phyloP scores from a whole-genome alignment of 1,139 yeast genomes.

The Suhomyces terraborum region DNA sequence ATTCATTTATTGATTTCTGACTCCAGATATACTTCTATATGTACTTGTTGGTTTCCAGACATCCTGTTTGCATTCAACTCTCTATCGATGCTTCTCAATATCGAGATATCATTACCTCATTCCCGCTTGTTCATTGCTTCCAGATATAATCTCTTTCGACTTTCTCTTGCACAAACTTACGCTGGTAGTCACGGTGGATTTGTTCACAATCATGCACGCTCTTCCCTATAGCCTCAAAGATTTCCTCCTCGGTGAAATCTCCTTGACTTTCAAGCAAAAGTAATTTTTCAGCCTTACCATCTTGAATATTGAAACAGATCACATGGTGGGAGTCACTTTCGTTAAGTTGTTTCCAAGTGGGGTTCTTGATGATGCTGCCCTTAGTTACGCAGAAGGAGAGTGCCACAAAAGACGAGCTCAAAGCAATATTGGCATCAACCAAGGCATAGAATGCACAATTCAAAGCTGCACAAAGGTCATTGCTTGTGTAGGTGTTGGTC shows the following conservation, averaged over 20 bases:
- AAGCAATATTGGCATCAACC: conserved; percentile 75
- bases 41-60: no score
- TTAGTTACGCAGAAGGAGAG: conserved; percentile 43
- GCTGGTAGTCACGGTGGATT: conserved; percentile 44
- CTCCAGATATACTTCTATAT: no score
- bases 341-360: conserved; percentile 43
- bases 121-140: conserved; percentile 42
- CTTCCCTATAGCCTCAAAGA: conserved; percentile 49
- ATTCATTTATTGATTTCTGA: not conserved
- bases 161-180: conserved; percentile 50
- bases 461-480: conserved; percentile 70
- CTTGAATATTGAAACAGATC: conserved; percentile 59
- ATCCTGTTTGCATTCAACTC: no score
- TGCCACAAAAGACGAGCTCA: conserved; percentile 63
- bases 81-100: no score
- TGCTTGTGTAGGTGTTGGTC: conserved; percentile 32
- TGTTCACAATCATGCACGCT: conserved; percentile 50
- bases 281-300: conserved; percentile 54
- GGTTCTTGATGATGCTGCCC: conserved; percentile 42
- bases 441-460: conserved; percentile 75
- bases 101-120: no score
- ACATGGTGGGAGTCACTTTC: conserved; percentile 63
- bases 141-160: conserved; percentile 59
- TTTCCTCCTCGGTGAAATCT: conserved; percentile 56
- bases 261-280: conserved; percentile 76